Base-by-base conservation (phyloP, 2,329 filamentous ascomycete genomes). In the Colletotrichum phormii region DNA sequence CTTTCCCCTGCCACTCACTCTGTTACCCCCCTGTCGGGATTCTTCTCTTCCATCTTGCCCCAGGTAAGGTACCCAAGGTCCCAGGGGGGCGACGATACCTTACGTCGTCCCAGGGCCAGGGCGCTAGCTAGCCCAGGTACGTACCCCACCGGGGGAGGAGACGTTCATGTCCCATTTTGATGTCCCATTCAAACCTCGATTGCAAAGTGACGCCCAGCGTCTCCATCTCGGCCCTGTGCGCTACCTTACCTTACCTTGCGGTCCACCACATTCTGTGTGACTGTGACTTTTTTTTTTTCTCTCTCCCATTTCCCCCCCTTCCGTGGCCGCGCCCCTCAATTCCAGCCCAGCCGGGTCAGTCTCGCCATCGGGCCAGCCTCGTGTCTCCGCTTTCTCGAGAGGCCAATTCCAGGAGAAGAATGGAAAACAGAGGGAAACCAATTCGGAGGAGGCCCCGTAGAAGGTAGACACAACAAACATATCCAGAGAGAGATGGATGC, bases 151-250 rank as follows among this genome's bases (percentile, higher is more conserved):
- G 54, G 42, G 42, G 42, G 42, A 46, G 42, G 42, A 46, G 33
- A 64, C 37, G 57, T 33, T 22, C 64, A 42, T 58, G 64, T 67
- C 46, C 54, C 46, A 54, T 61, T 66, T 55, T 66, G 67, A 46
- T 46, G 33, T 62, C 24, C 57, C 49, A 57, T 58, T 62, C 68
- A 37, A 64, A 53, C 37, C 29, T 35, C 58, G 15, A 42, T 46
- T 26, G 58, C 58, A 12, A 37, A 46, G 24, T 26, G 58, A 49
- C 42, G 33, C 63, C 68, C 68, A 35, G 49, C 63, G 63, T 63
- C 69, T 68, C 64, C 69, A 62, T 67, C 35, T 63, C 64, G 65
- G 65, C 64, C 69, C 61, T 72, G 64, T n/a, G 64, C 49, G 63
- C 68, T 49, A 57, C 57, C 33, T 53, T 26, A 26, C 26, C 26